Percentiles rank a stretch among this genome's conserved stretches.
phyloP scores from a whole-genome alignment of 176 grass and related monocot genomes.

The Pontederia paniculata region DNA sequence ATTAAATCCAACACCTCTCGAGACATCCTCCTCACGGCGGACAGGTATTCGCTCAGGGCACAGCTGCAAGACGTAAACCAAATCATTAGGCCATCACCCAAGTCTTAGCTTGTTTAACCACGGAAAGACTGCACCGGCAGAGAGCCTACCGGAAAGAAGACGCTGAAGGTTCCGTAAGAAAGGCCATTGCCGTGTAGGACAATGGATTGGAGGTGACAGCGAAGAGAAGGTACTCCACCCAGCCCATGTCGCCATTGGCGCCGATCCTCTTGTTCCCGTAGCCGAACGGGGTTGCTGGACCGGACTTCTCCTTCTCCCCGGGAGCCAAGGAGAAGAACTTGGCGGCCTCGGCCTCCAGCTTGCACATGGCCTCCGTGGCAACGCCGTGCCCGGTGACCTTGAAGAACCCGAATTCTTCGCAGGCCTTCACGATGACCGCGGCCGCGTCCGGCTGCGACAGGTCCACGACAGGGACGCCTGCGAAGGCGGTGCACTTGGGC shows the following conservation, averaged over 20 bases:
- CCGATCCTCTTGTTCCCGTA: constrained; percentile 87
- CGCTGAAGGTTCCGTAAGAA: constrained; percentile 25
- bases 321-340: constrained; percentile 58
- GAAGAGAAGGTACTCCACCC: constrained; percentile 98
- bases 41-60: constrained; percentile 54
- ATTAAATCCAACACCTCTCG: constrained; percentile 52
- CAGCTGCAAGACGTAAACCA: constrained; percentile 20
- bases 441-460: constrained; percentile 30
- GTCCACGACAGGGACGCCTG: constrained; percentile 49
- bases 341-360: constrained; percentile 41
- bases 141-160: constrained; percentile 27
- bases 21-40: constrained; percentile 40
- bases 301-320: constrained; percentile 46
- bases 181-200: constrained; percentile 16
- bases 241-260: constrained; percentile 78
- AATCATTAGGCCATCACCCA: not conserved
- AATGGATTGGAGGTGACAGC: constrained; percentile 23
- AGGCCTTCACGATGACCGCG: constrained; percentile 33
- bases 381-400: constrained; percentile 72
- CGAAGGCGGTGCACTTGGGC: constrained; percentile 31
- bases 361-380: constrained; percentile 21
- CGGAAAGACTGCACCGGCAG: too few species aligned
- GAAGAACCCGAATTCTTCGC: constrained; percentile 70
- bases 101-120: too few species aligned
- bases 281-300: constrained; percentile 54